Conservation (phyloP, 208 protist species). For the Acanthamoeba divionensis region DNA sequence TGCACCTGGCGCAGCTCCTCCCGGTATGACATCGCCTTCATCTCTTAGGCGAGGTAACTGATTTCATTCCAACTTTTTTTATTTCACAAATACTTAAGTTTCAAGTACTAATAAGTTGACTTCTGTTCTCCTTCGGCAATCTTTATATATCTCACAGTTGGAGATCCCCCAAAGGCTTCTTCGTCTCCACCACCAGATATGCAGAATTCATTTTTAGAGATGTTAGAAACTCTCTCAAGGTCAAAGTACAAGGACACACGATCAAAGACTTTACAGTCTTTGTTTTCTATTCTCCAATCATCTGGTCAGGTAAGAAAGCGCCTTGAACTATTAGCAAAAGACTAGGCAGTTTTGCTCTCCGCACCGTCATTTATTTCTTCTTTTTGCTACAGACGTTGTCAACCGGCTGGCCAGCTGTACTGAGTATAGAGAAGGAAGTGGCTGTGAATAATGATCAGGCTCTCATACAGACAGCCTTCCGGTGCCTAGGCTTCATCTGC, state of each 20-base stretch:
- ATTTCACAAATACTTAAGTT: too few relatives aligned
- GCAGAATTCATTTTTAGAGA: not conserved
- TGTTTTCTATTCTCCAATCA: conserved; percentile 19
- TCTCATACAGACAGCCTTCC: conserved; percentile 48
- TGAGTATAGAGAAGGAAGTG: not conserved
- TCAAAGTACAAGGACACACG: conserved; percentile 44
- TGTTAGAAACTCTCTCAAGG: not conserved
- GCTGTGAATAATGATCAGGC: conserved; percentile 30
- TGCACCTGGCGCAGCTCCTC: not conserved
- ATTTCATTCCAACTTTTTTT: too few relatives aligned
- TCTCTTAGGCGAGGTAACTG: not conserved
- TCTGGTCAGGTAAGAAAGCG: conserved; percentile 21
- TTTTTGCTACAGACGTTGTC: conserved; percentile 25
- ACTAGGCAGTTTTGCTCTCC: too few relatives aligned
- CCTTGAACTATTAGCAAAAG: too few relatives aligned
- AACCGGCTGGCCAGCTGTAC: conserved; percentile 28
- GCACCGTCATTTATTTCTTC: too few relatives aligned
- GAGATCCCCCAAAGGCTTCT: too few relatives aligned
- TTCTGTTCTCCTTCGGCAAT: not conserved
- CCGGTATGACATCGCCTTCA: conserved; percentile 29
- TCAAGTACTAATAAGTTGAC: not conserved
- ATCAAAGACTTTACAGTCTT: conserved; percentile 23
- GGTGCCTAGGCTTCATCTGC: conserved; percentile 41
- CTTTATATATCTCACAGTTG: not conserved
- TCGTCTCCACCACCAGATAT: conserved; percentile 21